Percentiles rank a stretch among this genome's conserved stretches.
These are phyloP conservation scores for Phytophthora foliorum DNA, from an alignment of 352 stramenopile genomes.

Conservation along the genomic window DNA sequence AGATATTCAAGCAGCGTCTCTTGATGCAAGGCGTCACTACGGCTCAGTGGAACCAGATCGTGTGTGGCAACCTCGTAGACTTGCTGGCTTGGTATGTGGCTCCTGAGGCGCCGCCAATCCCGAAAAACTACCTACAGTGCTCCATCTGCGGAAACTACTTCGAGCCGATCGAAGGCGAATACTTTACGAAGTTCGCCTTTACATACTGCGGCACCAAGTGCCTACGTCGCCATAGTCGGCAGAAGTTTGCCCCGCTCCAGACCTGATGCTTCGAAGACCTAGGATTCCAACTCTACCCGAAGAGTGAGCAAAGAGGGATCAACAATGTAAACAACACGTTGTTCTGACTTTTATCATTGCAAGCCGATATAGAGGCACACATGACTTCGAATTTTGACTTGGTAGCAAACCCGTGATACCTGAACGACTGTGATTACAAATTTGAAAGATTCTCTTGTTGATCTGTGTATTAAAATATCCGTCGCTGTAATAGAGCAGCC, in stretches of 20 bases:
- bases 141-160: conserved; percentile 80
- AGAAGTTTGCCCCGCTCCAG: conserved; percentile 50
- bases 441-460: no score
- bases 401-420: no score
- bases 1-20: conserved; percentile 59
- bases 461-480: no score
- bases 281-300: not conserved
- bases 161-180: conserved; percentile 87
- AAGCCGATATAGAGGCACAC: no score
- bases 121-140: conserved; percentile 81
- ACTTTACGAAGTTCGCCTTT: conserved; percentile 90
- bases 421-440: no score
- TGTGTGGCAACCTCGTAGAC: conserved; percentile 48
- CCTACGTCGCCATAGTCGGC: conserved; percentile 74
- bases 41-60: conserved; percentile 56
- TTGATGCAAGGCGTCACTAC: conserved; percentile 41
- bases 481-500: no score
- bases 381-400: no score
- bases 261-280: not conserved
- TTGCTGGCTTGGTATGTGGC: conserved; percentile 75
- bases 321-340: not conserved
- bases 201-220: conserved; percentile 88
- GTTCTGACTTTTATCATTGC: no score
- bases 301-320: no score
- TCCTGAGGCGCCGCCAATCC: conserved; percentile 58